phyloP scores from a whole-genome alignment of 768 basidiomycete genomes.

The Phylloporus scabripes region DNA sequence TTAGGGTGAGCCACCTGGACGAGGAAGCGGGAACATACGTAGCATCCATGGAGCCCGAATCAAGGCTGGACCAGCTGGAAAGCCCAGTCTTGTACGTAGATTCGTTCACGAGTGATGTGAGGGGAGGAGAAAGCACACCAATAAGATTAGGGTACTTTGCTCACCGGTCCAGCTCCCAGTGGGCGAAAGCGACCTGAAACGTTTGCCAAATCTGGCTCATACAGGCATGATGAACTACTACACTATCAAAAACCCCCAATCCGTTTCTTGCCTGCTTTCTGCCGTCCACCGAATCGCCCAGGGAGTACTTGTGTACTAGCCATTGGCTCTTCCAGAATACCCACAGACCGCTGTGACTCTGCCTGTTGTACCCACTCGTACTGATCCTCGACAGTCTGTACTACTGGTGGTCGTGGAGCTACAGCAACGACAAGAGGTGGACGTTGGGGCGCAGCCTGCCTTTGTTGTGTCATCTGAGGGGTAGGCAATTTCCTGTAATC shows the following conservation, averaged over 20 bases:
- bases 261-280: conserved; percentile 59
- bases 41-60: conserved; percentile 70
- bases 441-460: conserved; percentile 21
- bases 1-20: neutral
- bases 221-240: neutral
- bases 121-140: conserved; percentile 16
- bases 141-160: conserved; percentile 21
- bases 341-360: conserved; percentile 13
- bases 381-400: conserved; percentile 3
- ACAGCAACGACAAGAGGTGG: conserved; percentile 39
- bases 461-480: conserved; percentile 17
- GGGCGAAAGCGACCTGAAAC: conserved; percentile 11
- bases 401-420: conserved; percentile 18
- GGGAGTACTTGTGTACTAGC: conserved; percentile 67
- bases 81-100: conserved; percentile 65
- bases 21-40: conserved; percentile 34
- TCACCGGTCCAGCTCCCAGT: conserved; percentile 9
- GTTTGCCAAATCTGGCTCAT: conserved; percentile 19
- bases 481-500: conserved; percentile 10
- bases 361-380: conserved; percentile 9
- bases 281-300: conserved; percentile 66
- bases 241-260: conserved; percentile 63
- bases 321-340: conserved; percentile 40
- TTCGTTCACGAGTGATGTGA: conserved; percentile 12
- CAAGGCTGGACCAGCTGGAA: conserved; percentile 50